Percentiles rank a stretch among this genome's conserved stretches.
phyloP scores from a whole-genome alignment of 2,329 filamentous ascomycete species.

The Aspergillus jensenii region DNA sequence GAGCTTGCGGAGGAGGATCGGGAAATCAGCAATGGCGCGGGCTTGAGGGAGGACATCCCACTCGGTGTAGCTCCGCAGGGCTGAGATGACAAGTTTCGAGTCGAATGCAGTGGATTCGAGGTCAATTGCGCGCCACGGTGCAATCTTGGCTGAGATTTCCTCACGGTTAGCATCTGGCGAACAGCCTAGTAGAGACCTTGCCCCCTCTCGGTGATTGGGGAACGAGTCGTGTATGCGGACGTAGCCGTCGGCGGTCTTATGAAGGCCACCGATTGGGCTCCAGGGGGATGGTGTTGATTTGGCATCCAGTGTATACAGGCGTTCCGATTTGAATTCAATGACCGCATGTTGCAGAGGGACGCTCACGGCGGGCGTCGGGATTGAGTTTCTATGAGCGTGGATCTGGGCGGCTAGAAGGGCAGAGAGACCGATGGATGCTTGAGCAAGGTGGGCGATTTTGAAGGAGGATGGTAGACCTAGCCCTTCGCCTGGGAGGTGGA shows the following conservation, averaged over 20 bases:
- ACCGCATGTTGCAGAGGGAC: constrained; percentile 36
- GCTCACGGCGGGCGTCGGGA: too few species aligned
- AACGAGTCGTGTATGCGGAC: constrained; percentile 59
- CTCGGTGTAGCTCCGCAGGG: constrained; percentile 50
- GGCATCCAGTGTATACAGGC: constrained; percentile 48
- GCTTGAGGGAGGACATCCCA: constrained; percentile 55
- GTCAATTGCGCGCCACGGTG: constrained; percentile 22
- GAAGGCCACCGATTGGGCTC: constrained; percentile 52
- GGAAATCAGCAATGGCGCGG: constrained; percentile 44
- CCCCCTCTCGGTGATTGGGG: constrained; percentile 49
- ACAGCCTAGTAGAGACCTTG: constrained; percentile 47
- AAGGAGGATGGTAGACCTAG: too few species aligned
- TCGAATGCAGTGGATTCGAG: not conserved
- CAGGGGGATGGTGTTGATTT: constrained; percentile 33
- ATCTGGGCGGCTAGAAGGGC: too few species aligned
- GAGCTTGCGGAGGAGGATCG: constrained; percentile 46
- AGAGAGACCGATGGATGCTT: too few species aligned
- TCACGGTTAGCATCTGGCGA: constrained; percentile 31
- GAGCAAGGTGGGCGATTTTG: too few species aligned
- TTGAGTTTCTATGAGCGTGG: too few species aligned
- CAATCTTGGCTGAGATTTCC: constrained; percentile 17
- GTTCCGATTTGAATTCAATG: constrained; percentile 56
- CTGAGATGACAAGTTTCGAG: constrained; percentile 47
- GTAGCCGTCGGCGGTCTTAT: constrained; percentile 38
- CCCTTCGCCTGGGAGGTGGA: too few species aligned